phyloP scores from a whole-genome alignment of 163 green algal genomes.

The Picocystis sp. region DNA sequence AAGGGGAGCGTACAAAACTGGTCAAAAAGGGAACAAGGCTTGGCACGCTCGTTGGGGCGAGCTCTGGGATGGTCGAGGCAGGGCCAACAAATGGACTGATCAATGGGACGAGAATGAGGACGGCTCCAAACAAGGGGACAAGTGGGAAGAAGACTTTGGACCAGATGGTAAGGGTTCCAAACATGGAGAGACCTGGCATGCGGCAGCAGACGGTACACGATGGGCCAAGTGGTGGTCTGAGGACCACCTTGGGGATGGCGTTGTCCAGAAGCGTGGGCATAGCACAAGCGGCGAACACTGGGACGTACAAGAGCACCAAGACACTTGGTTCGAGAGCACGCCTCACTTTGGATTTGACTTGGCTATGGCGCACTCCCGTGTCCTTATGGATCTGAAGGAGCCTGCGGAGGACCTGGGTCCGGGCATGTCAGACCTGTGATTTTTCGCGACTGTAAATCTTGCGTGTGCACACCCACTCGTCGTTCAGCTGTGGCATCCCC shows the following conservation, averaged over 20 bases:
- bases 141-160: conserved; percentile 77
- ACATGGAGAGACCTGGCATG: conserved; percentile 43
- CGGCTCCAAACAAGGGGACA: conserved; percentile 59
- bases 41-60: background rate
- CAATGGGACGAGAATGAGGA: conserved; percentile 63
- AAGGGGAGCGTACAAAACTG: conserved; percentile 4
- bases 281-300: conserved; percentile 55
- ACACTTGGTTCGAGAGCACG: conserved; percentile 84
- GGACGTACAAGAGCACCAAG: conserved; percentile 55
- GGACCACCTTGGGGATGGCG: conserved; percentile 49
- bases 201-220: conserved; percentile 21
- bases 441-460: too few relatives aligned
- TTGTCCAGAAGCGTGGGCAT: conserved; percentile 61
- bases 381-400: conserved; percentile 1
- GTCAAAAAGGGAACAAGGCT: conserved; percentile 8
- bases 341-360: conserved; percentile 50
- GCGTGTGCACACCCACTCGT: too few relatives aligned
- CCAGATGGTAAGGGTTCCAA: conserved; percentile 47
- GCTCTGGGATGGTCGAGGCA: conserved; percentile 27
- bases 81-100: conserved; percentile 67
- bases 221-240: conserved; percentile 68
- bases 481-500: too few relatives aligned
- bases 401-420: too few relatives aligned
- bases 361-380: conserved; percentile 46
- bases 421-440: too few relatives aligned